Evolutionary conservation across 2,329 filamentous ascomycete genomes (phyloP), one percentile per base, ranked within the genome.

Genomic region (Penicillium psychrosexuale): DNA sequence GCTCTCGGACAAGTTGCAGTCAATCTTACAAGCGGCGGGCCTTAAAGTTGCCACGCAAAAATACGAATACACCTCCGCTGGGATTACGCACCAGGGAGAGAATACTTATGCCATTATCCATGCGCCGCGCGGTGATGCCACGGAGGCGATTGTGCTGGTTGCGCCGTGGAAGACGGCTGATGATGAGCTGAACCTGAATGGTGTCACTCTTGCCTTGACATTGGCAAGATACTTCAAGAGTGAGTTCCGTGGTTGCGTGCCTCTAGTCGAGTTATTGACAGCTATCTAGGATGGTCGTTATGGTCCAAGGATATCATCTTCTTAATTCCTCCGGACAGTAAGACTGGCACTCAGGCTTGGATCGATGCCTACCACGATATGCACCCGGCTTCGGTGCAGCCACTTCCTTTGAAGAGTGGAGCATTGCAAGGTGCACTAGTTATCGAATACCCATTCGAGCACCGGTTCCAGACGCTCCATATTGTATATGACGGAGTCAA

Each of bases 301-400:
- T 99, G 94, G 94, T 97, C 92, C 56, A 99, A 99, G 75, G 94
- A 99, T 72, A 96, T 99, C 63, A 93, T 99, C 55, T 85, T 99
- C 64, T 76, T 99, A 6, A 82, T 99, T 44, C 87, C 94, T 0
- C 87, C 90, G 0, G 94, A 99, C 74, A 96, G 91, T 72, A 88
- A 87, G 56, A 88, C 90, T 11, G 94, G 93, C 0, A 90, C 91
- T 0, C 92, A 97, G 71, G 94, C 94, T 24, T 99, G 94, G 94
- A 90, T 97, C 8, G 92, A 97, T 69, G 94, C 94, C 1, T 99
- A 99, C 72, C 94, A 99, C 73, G 90, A 96, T 71, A 87, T 89
- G 19, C 91, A 97, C 67, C 81, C 87, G 0, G 76, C 81, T 5
- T 82, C 80, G 8, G 86, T 97, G 27, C 84, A 87, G 51, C 82